These are phyloP conservation scores for Cicer arietinum DNA, from an alignment of 306 rosid species.

Conservation along the genomic window DNA sequence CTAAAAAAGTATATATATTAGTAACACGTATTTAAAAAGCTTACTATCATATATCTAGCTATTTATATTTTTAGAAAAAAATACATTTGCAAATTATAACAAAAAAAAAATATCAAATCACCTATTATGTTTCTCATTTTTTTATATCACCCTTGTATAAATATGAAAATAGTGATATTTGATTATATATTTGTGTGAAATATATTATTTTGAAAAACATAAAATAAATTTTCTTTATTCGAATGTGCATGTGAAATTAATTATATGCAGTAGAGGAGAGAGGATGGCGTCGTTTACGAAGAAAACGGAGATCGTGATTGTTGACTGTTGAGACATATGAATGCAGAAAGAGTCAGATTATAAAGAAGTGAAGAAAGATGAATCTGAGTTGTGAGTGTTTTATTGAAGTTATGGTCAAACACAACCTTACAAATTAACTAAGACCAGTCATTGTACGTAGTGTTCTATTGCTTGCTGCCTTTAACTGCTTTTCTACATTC, in stretches of 20 bases:
- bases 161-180: too few species aligned
- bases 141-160: too few species aligned
- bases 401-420: slow-evolving; percentile 44
- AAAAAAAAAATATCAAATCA: too few species aligned
- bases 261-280: neutral
- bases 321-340: slow-evolving; percentile 41
- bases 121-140: too few species aligned
- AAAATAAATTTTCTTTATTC: neutral
- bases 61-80: too few species aligned
- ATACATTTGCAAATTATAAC: too few species aligned
- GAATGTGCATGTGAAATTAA: slow-evolving; percentile 13
- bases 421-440: slow-evolving; percentile 42
- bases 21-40: too few species aligned
- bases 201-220: too few species aligned
- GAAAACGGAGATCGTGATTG: slow-evolving; percentile 48
- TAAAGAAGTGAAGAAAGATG: neutral
- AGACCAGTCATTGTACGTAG: slow-evolving; percentile 39
- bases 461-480: slow-evolving; percentile 35
- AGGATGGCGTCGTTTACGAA: slow-evolving; percentile 24
- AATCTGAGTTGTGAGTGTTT: slow-evolving; percentile 33
- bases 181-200: too few species aligned
- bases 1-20: too few species aligned
- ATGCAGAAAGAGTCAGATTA: neutral
- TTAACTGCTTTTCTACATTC: slow-evolving; percentile 19
- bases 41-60: too few species aligned